Percentiles rank a stretch among this genome's conserved stretches.
These are phyloP conservation scores for Tuber umbilicatum DNA, from an alignment of 495 filamentous ascomycete species.

Conservation along the genomic window DNA sequence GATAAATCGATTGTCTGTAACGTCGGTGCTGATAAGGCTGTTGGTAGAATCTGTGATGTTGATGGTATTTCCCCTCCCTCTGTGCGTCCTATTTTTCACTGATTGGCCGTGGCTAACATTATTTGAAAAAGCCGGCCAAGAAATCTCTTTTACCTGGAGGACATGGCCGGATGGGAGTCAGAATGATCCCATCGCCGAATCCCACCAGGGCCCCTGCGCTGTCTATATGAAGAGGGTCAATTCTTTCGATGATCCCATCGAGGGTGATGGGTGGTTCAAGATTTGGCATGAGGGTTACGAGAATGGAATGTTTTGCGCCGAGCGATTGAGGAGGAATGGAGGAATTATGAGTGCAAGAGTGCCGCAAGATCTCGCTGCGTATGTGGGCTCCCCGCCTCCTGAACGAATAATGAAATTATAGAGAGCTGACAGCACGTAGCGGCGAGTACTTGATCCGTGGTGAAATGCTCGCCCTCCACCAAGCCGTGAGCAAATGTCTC, in stretches of 20 bases:
- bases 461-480: conserved; percentile 63
- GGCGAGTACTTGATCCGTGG: conserved; percentile 64
- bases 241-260: conserved; percentile 39
- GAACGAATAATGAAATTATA: neutral
- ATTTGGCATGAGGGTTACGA: conserved; percentile 64
- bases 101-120: neutral
- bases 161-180: conserved; percentile 52
- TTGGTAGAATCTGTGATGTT: conserved; percentile 18
- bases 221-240: conserved; percentile 60
- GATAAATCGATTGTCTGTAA: conserved; percentile 64
- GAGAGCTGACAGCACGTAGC: conserved; percentile 20
- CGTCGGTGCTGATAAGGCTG: conserved; percentile 20
- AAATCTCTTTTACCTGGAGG: conserved; percentile 59
- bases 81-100: neutral
- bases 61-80: conserved; percentile 16
- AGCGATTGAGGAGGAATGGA: conserved; percentile 57
- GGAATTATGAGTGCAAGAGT: conserved; percentile 58
- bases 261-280: conserved; percentile 73
- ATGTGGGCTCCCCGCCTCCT: neutral
- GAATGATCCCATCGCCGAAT: conserved; percentile 54
- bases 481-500: conserved; percentile 54
- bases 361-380: conserved; percentile 53
- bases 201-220: conserved; percentile 64
- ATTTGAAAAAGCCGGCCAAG: conserved; percentile 44
- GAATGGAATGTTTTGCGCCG: conserved; percentile 58